Conservation (phyloP, 495 filamentous ascomycete species). For the Daldinia vernicosa region DNA sequence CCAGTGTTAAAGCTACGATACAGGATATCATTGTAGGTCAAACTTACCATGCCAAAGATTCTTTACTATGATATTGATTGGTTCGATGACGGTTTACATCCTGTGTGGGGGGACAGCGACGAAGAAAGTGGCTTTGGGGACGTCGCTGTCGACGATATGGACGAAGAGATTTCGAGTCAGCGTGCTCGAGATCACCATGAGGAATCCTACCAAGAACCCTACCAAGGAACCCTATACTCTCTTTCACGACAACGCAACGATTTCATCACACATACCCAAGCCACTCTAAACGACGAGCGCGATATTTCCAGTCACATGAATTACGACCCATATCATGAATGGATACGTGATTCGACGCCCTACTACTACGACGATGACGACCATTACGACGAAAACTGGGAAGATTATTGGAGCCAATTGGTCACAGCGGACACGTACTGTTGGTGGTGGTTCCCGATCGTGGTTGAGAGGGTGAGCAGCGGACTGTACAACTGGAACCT, state of each 20-base stretch:
- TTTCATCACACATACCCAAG: neutral
- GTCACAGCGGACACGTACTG: neutral
- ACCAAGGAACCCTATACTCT: too few relatives aligned
- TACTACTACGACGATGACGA: too few relatives aligned
- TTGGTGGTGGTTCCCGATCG: constrained; percentile 10
- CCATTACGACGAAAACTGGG: neutral
- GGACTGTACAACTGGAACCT: neutral
- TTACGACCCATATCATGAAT: neutral
- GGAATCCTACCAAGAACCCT: neutral
- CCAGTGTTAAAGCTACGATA: neutral
- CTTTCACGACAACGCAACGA: neutral
- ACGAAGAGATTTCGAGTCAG: neutral
- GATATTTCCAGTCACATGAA: neutral
- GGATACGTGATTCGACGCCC: too few relatives aligned
- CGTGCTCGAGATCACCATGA: neutral
- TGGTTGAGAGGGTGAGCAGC: neutral
- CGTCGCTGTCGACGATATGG: neutral
- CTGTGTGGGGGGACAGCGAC: neutral
- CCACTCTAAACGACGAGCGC: neutral
- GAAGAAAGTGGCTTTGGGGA: neutral
- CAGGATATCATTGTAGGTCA: neutral
- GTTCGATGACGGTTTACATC: neutral
- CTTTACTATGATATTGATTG: neutral
- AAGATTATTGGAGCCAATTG: neutral
- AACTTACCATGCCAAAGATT: neutral